Conservation (phyloP, 768 basidiomycete genomes). For the Collybia mongolica region DNA sequence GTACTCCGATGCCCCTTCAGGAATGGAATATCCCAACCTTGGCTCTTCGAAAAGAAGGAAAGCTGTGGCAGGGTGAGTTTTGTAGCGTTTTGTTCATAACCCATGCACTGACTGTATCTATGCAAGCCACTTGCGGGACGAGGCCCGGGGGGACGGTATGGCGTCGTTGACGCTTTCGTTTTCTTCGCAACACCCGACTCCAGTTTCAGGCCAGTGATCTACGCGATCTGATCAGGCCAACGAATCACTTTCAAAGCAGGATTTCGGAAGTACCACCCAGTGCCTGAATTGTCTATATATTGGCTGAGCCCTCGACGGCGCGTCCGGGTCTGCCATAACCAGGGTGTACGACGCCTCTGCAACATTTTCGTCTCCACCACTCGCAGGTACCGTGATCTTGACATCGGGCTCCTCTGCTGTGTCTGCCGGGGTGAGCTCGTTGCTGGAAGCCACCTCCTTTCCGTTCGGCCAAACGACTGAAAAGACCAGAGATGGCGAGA, state of each 20-base stretch:
- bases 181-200: conserved; percentile 17
- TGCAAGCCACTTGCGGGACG: conserved; percentile 52
- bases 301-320: conserved; percentile 48
- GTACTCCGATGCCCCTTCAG: conserved; percentile 43
- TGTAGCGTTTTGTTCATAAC: background rate
- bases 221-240: background rate
- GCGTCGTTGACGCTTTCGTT: conserved; percentile 46
- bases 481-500: conserved; percentile 41
- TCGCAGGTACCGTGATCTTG: conserved; percentile 38
- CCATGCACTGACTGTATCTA: conserved; percentile 48
- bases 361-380: conserved; percentile 20
- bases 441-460: conserved; percentile 30
- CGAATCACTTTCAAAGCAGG: background rate
- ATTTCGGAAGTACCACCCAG: conserved; percentile 46
- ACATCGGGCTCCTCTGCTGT: conserved; percentile 52
- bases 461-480: conserved; percentile 41
- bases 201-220: conserved; percentile 37
- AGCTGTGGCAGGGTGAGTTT: conserved; percentile 23
- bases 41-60: conserved; percentile 67
- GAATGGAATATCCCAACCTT: conserved; percentile 34
- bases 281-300: conserved; percentile 54
- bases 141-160: conserved; percentile 58
- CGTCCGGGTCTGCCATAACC: conserved; percentile 60
- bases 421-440: conserved; percentile 26
- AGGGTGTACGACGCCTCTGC: conserved; percentile 44